Evolutionary conservation across 1,284 basidiomycete species (phyloP).

Genomic region (Heterobasidion annosum): DNA sequence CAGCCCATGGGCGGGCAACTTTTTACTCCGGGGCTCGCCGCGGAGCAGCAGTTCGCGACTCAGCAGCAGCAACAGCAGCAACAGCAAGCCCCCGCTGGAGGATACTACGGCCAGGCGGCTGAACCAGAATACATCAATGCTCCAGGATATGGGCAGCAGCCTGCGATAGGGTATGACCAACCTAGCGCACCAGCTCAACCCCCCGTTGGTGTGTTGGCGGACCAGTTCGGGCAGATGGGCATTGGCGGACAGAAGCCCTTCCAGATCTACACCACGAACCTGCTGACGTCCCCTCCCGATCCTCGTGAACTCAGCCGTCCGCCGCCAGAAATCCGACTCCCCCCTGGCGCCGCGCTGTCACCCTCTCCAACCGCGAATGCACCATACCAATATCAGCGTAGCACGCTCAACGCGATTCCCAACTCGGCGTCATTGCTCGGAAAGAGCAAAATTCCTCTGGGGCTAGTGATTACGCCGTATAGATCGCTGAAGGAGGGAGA

Average conservation of each 20-base stretch:
- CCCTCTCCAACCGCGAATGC: slow-evolving; percentile 78
- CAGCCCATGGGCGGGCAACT: slow-evolving; percentile 46
- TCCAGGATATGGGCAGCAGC: slow-evolving; percentile 35
- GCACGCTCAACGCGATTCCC: slow-evolving; percentile 88
- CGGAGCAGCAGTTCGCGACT: slow-evolving; percentile 52
- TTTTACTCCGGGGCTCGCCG: slow-evolving; percentile 78
- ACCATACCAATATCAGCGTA: slow-evolving; percentile 89
- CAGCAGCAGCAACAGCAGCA: slow-evolving; percentile 36
- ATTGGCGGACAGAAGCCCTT: slow-evolving; percentile 61
- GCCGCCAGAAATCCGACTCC: slow-evolving; percentile 86
- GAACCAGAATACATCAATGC: slow-evolving; percentile 56
- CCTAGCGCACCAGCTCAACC: slow-evolving; percentile 19
- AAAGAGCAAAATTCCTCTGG: slow-evolving; percentile 93
- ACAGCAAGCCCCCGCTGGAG: slow-evolving; percentile 31
- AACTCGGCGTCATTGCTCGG: slow-evolving; percentile 85
- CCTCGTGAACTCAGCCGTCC: slow-evolving; percentile 74
- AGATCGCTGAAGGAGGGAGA: slow-evolving; percentile 74
- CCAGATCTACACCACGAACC: slow-evolving; percentile 76
- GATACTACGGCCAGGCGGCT: slow-evolving; percentile 39
- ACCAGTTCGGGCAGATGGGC: slow-evolving; percentile 86
- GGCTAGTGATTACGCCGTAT: slow-evolving; percentile 88
- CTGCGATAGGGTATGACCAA: slow-evolving; percentile 36
- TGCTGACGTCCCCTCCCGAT: slow-evolving; percentile 86
- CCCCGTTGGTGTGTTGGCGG: slow-evolving; percentile 58
- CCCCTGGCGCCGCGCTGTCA: slow-evolving; percentile 76